phyloP scores from a whole-genome alignment of 2,329 filamentous ascomycete genomes.

The Ophiostoma himal-ulmi region DNA sequence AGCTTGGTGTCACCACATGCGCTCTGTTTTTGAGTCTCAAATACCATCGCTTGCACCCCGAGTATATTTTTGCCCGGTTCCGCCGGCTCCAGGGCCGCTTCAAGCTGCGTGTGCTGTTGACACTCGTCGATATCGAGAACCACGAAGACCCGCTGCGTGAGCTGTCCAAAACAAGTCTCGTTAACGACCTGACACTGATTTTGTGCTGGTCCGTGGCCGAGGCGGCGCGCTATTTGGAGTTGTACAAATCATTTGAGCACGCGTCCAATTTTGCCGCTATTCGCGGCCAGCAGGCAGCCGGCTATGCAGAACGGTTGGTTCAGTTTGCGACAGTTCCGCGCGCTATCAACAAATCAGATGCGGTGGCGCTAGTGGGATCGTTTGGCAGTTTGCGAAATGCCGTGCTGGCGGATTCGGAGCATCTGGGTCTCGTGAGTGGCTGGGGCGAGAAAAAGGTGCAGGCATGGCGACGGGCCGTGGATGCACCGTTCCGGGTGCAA shows the following conservation, averaged over 20 bases:
- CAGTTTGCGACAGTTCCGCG: constrained; percentile 90
- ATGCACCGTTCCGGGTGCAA: constrained; percentile 76
- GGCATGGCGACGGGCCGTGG: constrained; percentile 73
- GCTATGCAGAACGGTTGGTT: constrained; percentile 78
- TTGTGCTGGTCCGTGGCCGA: constrained; percentile 93
- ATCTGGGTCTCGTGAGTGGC: constrained; percentile 75
- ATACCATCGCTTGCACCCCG: constrained; percentile 93
- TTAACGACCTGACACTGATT: constrained; percentile 89
- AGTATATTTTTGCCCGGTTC: constrained; percentile 95
- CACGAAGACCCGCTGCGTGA: constrained; percentile 88
- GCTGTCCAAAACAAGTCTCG: constrained; percentile 81
- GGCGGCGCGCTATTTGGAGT: constrained; percentile 85
- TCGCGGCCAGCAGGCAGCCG: constrained; percentile 73
- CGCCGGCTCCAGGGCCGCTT: constrained; percentile 78
- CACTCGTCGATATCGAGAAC: constrained; percentile 91
- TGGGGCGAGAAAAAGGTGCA: constrained; percentile 96
- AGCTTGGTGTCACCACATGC: constrained; percentile 79
- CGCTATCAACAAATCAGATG: constrained; percentile 91
- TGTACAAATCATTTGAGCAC: constrained; percentile 93
- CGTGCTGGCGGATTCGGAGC: constrained; percentile 80
- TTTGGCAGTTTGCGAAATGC: constrained; percentile 86
- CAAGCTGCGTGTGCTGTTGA: constrained; percentile 75
- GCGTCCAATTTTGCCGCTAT: constrained; percentile 68
- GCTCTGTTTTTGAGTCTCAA: constrained; percentile 88
- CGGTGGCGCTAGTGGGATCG: constrained; percentile 79